Percentiles rank a stretch among this genome's conserved stretches.
Evolutionary conservation across 108 stramenopile genomes (phyloP).

Genomic region (Seminavis robusta): DNA sequence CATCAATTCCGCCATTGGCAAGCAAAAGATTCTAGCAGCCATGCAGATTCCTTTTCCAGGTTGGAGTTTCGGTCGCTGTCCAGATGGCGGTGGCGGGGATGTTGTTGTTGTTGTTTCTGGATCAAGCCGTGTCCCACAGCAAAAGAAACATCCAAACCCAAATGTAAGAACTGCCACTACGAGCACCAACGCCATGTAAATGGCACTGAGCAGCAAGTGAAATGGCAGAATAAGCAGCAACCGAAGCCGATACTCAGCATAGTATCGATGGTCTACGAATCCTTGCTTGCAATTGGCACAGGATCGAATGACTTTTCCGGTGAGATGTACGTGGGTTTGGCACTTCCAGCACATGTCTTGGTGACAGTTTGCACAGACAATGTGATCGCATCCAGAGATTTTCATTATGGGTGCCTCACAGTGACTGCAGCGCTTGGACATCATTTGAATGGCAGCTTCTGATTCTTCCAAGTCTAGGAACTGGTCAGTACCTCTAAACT

Average conservation of each 20-base stretch:
- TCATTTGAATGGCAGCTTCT: neutral
- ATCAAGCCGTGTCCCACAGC: no score
- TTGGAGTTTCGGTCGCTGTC: neutral
- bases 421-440: constrained; percentile 41
- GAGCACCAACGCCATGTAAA: constrained; percentile 14
- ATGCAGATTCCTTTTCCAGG: no score
- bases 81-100: neutral
- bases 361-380: constrained; percentile 35
- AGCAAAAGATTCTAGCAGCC: no score
- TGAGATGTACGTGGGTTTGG: constrained; percentile 26
- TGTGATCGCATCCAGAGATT: constrained; percentile 41
- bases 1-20: no score
- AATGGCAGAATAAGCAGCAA: constrained; percentile 23
- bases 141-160: constrained; percentile 34
- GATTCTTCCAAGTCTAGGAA: neutral
- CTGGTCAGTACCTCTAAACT: neutral
- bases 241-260: constrained; percentile 13
- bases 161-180: constrained; percentile 10
- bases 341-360: constrained; percentile 45
- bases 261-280: constrained; percentile 38
- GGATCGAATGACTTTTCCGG: constrained; percentile 23
- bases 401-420: constrained; percentile 29
- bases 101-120: neutral
- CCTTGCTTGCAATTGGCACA: constrained; percentile 31
- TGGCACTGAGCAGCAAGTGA: constrained; percentile 13